Base-by-base conservation (phyloP, 768 basidiomycete genomes). In the Hortiboletus campestris region DNA sequence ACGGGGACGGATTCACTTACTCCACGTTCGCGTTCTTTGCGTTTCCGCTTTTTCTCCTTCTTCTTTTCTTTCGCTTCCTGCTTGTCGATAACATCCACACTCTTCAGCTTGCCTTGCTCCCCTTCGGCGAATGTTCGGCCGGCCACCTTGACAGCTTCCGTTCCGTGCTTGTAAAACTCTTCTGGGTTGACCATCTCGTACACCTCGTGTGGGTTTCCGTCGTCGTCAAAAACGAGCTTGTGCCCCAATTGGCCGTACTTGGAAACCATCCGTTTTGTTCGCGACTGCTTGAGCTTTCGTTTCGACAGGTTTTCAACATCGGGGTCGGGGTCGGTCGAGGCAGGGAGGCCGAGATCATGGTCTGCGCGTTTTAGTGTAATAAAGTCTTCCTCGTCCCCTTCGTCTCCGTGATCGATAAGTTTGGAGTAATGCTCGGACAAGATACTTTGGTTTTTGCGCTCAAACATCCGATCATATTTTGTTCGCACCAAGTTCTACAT, bases 381-480 rank as follows among this genome's bases (percentile, higher is more conserved):
- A 69, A 99, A 98, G 51, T 97, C 66, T 43, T 68, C 95, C 35
- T 76, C 81, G 14, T 75, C 76, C 12, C 67, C 73, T 13, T 70
- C 76, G 10, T 72, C 75, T 40, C 76, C 77, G 60, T 87, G 87
- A 57, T 91, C 89, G 56, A 98, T 77, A 38, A 99, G 85, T 66
- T 91, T 93, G 54, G 77, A 80, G 75, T 97, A 98, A 71, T 97
- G 94, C 56, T 86, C 83, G 0, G 94, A 93, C 32, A 98, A 80
- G 46, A 98, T 86, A 59, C 85, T 88, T 70, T 97, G 95, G 68
- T 97, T 98, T 71, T 92, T 96, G 53, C 95, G 84, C 66, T 91
- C 89, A 68, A 98, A 98, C 94, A 99, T 98, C 49, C 92, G 84
- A 72, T 98, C 96, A 70, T 98, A 97, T 74, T 96, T 98, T 3